phyloP scores from a whole-genome alignment of 1,284 basidiomycete genomes.

The Pseudozyma sp. region DNA sequence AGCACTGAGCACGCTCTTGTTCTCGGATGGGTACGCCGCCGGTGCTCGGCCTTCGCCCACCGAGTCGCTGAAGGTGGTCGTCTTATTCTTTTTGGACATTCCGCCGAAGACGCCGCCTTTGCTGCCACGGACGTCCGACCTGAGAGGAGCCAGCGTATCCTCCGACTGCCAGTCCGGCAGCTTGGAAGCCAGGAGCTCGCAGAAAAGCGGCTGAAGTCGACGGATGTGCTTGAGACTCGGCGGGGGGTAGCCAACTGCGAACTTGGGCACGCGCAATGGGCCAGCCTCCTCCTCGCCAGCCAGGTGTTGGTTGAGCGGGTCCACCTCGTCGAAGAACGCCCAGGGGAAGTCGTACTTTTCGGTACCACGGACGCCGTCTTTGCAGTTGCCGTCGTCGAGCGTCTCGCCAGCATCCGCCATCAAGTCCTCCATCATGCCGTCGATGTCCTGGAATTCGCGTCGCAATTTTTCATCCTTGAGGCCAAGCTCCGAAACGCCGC shows the following conservation, averaged over 20 bases:
- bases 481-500: slow-evolving; percentile 50
- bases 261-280: slow-evolving; percentile 26
- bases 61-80: slow-evolving; percentile 30
- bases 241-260: slow-evolving; percentile 17
- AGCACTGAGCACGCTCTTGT: slow-evolving; percentile 32
- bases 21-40: slow-evolving; percentile 25
- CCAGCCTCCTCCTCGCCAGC: slow-evolving; percentile 24
- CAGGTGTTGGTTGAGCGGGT: slow-evolving; percentile 59
- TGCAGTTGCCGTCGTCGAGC: slow-evolving; percentile 56
- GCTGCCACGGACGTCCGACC: slow-evolving; percentile 7
- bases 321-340: slow-evolving; percentile 60
- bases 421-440: slow-evolving; percentile 57
- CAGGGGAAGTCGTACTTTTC: slow-evolving; percentile 61
- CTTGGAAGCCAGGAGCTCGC: slow-evolving; percentile 55
- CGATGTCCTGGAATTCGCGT: slow-evolving; percentile 52
- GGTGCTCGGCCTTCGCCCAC: slow-evolving; percentile 8
- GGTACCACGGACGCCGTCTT: slow-evolving; percentile 58
- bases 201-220: slow-evolving; percentile 57
- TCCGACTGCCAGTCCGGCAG: slow-evolving; percentile 61
- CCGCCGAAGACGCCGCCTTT: slow-evolving; percentile 12
- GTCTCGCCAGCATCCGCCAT: slow-evolving; percentile 52
- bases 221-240: slow-evolving; percentile 55
- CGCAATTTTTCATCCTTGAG: slow-evolving; percentile 45
- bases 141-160: slow-evolving; percentile 40
- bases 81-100: slow-evolving; percentile 23